Conservation (phyloP, 768 basidiomycete species). For the Termitomyces sp. region DNA sequence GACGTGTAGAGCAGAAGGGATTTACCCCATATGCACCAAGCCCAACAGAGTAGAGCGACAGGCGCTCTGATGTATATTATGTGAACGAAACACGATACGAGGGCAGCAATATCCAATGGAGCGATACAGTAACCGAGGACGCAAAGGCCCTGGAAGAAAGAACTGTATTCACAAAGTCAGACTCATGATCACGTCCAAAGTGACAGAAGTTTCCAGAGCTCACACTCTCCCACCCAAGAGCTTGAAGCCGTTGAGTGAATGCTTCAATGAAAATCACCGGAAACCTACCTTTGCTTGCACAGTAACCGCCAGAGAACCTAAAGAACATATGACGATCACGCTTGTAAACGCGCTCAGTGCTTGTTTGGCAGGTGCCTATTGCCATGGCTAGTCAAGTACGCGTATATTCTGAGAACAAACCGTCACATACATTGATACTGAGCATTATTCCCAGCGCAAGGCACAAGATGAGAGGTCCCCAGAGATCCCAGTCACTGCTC, state of each 20-base stretch:
- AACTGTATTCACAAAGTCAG: constrained; percentile 37
- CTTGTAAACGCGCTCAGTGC: constrained; percentile 88
- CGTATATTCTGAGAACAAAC: neutral
- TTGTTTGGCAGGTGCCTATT: constrained; percentile 77
- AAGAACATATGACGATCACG: constrained; percentile 88
- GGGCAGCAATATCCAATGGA: constrained; percentile 86
- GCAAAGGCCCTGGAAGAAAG: constrained; percentile 95
- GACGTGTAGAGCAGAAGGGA: constrained; percentile 2
- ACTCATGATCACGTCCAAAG: neutral
- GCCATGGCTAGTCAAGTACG: neutral
- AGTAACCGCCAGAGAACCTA: constrained; percentile 89
- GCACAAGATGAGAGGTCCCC: constrained; percentile 90
- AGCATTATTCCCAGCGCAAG: constrained; percentile 79
- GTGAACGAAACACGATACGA: constrained; percentile 82
- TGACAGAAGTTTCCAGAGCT: constrained; percentile 17
- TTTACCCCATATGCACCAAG: constrained; percentile 96
- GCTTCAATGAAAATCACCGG: constrained; percentile 1
- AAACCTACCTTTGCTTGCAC: constrained; percentile 84
- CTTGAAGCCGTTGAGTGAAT: constrained; percentile 28
- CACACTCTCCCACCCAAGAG: constrained; percentile 82
- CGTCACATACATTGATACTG: constrained; percentile 65
- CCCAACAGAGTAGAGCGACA: constrained; percentile 83
- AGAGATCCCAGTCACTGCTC: constrained; percentile 92
- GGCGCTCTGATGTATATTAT: constrained; percentile 86
- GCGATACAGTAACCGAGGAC: constrained; percentile 95